Evolutionary conservation across 2,329 filamentous ascomycete species (phyloP).

Genomic region (Aspergillus luchuensis): DNA sequence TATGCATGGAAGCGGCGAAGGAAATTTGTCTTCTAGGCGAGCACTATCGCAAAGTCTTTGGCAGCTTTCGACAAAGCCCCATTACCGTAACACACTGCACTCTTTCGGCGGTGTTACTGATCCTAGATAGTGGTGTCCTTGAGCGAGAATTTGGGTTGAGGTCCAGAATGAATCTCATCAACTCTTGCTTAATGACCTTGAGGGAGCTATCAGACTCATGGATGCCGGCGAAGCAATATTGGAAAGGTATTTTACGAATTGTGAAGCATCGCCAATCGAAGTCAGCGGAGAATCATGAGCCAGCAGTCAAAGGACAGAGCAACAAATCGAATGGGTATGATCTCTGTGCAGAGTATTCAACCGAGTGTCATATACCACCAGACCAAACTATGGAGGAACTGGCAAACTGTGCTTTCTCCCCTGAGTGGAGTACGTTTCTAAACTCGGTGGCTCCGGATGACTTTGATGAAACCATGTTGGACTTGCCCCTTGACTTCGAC

Average conservation of each 20-base stretch:
- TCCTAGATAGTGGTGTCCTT: background rate
- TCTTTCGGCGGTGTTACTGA: slow-evolving; percentile 35
- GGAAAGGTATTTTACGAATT: background rate
- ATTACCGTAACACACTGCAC: slow-evolving; percentile 41
- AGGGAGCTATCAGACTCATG: background rate
- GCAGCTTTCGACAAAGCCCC: slow-evolving; percentile 38
- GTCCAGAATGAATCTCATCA: background rate
- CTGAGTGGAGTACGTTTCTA: too few relatives aligned
- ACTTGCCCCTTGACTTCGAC: too few relatives aligned
- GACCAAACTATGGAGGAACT: too few relatives aligned
- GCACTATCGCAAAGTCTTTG: slow-evolving; percentile 37
- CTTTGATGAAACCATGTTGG: too few relatives aligned
- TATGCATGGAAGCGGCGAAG: slow-evolving; percentile 27
- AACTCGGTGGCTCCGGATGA: too few relatives aligned
- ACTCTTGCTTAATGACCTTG: background rate
- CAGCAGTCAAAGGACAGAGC: too few relatives aligned
- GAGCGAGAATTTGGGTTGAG: background rate
- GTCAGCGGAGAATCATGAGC: too few relatives aligned
- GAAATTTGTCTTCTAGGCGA: slow-evolving; percentile 30
- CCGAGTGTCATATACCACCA: too few relatives aligned
- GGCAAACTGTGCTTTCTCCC: too few relatives aligned
- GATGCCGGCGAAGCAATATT: background rate
- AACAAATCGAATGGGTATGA: too few relatives aligned
- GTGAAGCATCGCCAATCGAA: background rate
- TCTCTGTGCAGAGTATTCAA: too few relatives aligned